Evolutionary conservation across 148 eudicot genomes (phyloP).

Genomic region (Camellia sinensis): DNA sequence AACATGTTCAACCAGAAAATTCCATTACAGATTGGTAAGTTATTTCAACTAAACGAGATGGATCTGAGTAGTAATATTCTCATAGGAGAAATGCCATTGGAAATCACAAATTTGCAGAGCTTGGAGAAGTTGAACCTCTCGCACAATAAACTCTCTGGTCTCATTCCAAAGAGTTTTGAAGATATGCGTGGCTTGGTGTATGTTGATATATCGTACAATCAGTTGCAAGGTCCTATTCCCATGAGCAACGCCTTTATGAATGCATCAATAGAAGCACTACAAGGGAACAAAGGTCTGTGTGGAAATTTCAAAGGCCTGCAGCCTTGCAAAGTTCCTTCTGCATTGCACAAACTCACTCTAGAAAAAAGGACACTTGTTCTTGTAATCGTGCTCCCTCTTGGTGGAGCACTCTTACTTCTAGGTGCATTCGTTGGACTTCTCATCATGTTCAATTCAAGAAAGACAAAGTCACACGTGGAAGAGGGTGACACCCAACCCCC

Average conservation of each 20-base stretch:
- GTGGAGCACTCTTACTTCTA: constrained; percentile 16
- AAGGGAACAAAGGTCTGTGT: constrained; percentile 33
- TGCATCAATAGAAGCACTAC: constrained; percentile 22
- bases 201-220: constrained; percentile 35
- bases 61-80: constrained; percentile 39
- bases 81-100: constrained; percentile 29
- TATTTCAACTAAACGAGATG: not conserved
- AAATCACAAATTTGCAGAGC: constrained; percentile 22
- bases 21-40: not conserved
- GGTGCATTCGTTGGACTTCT: constrained; percentile 11
- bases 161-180: constrained; percentile 31
- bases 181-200: constrained; percentile 22
- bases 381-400: constrained; percentile 27
- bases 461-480: not conserved
- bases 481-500: not conserved
- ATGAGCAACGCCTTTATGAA: constrained; percentile 23
- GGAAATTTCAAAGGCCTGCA: constrained; percentile 29
- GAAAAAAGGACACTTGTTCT: constrained; percentile 3
- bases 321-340: constrained; percentile 9
- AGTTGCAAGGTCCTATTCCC: constrained; percentile 39
- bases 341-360: not conserved
- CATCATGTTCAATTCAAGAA: not conserved
- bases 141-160: too few species aligned
- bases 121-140: constrained; percentile 28
- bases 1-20: not conserved